A percentile compares a stretch with the other conserved stretches of the same genome.
These are phyloP conservation scores for Yueomyces sp. DNA, from an alignment of 1,139 yeast species.

Conservation along the genomic window DNA sequence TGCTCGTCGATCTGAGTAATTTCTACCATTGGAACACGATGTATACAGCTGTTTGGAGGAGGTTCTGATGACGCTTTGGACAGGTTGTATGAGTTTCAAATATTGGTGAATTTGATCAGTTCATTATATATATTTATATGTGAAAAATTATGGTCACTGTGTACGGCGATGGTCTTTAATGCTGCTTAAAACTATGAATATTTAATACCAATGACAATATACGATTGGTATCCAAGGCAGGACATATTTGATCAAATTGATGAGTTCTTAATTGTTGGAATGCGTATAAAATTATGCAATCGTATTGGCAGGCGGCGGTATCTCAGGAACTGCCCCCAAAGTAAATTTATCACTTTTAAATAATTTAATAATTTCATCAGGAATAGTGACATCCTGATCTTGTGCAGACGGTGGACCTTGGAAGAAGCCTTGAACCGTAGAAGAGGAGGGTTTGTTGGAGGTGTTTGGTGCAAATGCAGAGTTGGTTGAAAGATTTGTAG, in stretches of 20 bases:
- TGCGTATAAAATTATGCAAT: conserved; percentile 3
- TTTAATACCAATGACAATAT: too few relatives aligned
- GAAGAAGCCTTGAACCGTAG: conserved; percentile 7
- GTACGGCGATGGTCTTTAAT: too few relatives aligned
- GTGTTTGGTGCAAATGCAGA: conserved; percentile 1
- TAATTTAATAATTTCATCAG: conserved; percentile 32
- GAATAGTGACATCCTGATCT: conserved; percentile 16
- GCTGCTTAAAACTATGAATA: too few relatives aligned
- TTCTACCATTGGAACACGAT: not conserved
- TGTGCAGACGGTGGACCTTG: conserved; percentile 29
- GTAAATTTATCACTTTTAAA: conserved; percentile 42
- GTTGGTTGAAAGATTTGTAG: not conserved
- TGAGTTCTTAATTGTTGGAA: too few relatives aligned
- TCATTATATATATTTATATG: too few relatives aligned
- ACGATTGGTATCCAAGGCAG: too few relatives aligned
- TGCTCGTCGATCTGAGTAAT: not conserved
- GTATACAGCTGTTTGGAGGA: not conserved
- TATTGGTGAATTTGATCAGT: too few relatives aligned
- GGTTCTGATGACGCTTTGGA: not conserved
- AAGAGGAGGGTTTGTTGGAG: not conserved
- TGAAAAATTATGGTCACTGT: too few relatives aligned
- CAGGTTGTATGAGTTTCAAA: too few relatives aligned
- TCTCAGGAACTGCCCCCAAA: conserved; percentile 65
- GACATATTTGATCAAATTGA: too few relatives aligned
- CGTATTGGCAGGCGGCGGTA: conserved; percentile 50